Evolutionary conservation across 805 yeast genomes (phyloP).

Genomic region (Schwanniomyces yamadae): DNA sequence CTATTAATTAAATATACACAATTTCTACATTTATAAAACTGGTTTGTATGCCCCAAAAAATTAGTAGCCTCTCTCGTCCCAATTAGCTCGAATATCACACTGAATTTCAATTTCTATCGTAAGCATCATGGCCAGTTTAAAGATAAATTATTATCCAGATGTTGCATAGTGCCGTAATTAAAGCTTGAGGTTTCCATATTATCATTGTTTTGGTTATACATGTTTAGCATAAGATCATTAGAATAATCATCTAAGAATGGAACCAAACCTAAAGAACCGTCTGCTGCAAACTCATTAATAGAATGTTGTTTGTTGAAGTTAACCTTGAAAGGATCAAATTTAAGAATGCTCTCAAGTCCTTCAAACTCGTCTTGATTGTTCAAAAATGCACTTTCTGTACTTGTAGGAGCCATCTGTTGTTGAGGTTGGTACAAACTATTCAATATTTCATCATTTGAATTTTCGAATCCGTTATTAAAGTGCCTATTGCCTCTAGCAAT

Average conservation of each 20-base stretch:
- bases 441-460: neutral
- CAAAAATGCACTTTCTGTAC: neutral
- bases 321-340: slow-evolving; percentile 40
- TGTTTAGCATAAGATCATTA: slow-evolving; percentile 9
- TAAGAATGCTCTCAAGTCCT: slow-evolving; percentile 23
- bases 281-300: slow-evolving; percentile 67
- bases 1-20: no score
- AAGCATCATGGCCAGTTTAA: no score
- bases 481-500: neutral
- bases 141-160: no score
- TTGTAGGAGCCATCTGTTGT: neutral
- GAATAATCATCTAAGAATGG: slow-evolving; percentile 50
- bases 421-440: slow-evolving; percentile 1
- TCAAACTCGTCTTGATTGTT: slow-evolving; percentile 9
- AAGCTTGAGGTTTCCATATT: no score
- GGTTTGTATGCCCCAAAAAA: no score
- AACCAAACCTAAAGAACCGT: slow-evolving; percentile 75
- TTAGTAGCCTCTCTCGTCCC: no score
- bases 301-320: slow-evolving; percentile 24
- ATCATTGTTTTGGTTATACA: no score
- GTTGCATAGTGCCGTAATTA: no score
- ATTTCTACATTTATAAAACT: no score
- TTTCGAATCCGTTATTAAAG: neutral
- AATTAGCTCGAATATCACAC: no score
- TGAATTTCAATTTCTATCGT: no score